Percentiles rank a stretch among this genome's conserved stretches.
Conservation (phyloP, 2,329 filamentous ascomycete genomes). For the Penicillium sp. region DNA sequence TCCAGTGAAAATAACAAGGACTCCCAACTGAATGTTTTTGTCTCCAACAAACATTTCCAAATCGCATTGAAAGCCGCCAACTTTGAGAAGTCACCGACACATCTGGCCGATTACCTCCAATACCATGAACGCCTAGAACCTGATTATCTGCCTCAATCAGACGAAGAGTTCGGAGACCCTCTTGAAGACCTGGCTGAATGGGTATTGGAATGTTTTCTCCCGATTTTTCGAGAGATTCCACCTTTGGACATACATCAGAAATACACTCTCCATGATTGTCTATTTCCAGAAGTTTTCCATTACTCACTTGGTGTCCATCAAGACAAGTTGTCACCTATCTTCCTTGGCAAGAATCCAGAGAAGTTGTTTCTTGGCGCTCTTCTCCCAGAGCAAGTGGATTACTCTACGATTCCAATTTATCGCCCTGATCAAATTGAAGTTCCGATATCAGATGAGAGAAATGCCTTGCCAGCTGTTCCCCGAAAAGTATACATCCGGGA, state of each 20-base stretch:
- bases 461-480: constrained; percentile 15
- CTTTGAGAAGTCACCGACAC: not conserved
- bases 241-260: not conserved
- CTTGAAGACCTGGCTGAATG: not conserved
- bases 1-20: not conserved
- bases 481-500: constrained; percentile 16
- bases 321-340: not conserved
- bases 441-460: constrained; percentile 5
- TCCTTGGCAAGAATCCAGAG: not conserved
- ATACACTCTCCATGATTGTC: not conserved
- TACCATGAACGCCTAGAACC: not conserved
- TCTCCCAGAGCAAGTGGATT: constrained; percentile 9
- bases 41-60: not conserved
- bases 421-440: constrained; percentile 12
- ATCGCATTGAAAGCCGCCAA: not conserved
- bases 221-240: not conserved
- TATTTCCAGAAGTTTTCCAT: not conserved
- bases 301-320: not conserved
- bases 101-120: not conserved
- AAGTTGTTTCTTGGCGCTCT: not conserved
- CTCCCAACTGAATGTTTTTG: not conserved
- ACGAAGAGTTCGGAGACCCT: not conserved
- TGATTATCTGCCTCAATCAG: not conserved
- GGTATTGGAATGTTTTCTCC: not conserved
- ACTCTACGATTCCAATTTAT: constrained; percentile 17